Percentiles rank a stretch among this genome's conserved stretches.
Evolutionary conservation across 1,284 basidiomycete genomes (phyloP).

Genomic region (Microbotryomycetes sp.): DNA sequence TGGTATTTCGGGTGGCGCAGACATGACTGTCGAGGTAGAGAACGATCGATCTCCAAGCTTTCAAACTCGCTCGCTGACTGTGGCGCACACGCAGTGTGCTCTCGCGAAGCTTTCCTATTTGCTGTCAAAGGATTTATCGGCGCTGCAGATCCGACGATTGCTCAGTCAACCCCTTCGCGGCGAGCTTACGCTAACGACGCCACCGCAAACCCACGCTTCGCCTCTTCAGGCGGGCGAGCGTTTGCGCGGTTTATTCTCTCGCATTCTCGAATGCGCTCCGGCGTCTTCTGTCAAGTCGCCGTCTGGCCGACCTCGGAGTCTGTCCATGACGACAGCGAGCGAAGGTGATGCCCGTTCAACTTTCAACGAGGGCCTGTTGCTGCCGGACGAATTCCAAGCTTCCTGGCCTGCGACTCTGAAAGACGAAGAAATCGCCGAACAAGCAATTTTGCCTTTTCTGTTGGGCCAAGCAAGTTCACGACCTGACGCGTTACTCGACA

Average conservation of each 20-base stretch:
- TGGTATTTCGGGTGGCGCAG: conserved; percentile 39
- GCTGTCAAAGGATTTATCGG: conserved; percentile 71
- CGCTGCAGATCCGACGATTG: conserved; percentile 63
- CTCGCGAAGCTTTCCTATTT: conserved; percentile 82
- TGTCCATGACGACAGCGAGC: conserved; percentile 1
- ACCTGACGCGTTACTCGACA: conserved; percentile 16
- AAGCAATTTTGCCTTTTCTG: conserved; percentile 31
- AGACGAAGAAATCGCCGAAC: conserved; percentile 25
- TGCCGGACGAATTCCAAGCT: conserved; percentile 16
- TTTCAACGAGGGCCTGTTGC: background rate
- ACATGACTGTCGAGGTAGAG: conserved; percentile 86
- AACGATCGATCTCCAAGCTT: background rate
- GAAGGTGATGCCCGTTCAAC: background rate
- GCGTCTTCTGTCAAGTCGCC: conserved; percentile 52
- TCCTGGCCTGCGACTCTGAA: conserved; percentile 23
- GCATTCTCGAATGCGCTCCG: conserved; percentile 50
- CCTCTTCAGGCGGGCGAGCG: conserved; percentile 21
- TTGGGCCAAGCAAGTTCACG: conserved; percentile 30
- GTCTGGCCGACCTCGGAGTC: conserved; percentile 34
- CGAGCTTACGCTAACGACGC: conserved; percentile 59
- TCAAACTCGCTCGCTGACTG: background rate
- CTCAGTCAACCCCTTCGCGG: conserved; percentile 73
- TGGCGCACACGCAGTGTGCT: conserved; percentile 54
- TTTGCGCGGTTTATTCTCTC: conserved; percentile 28
- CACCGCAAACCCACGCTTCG: conserved; percentile 23